These are phyloP conservation scores for Tritrichomonas foetus DNA, from an alignment of 208 protist species.

Conservation along the genomic window DNA sequence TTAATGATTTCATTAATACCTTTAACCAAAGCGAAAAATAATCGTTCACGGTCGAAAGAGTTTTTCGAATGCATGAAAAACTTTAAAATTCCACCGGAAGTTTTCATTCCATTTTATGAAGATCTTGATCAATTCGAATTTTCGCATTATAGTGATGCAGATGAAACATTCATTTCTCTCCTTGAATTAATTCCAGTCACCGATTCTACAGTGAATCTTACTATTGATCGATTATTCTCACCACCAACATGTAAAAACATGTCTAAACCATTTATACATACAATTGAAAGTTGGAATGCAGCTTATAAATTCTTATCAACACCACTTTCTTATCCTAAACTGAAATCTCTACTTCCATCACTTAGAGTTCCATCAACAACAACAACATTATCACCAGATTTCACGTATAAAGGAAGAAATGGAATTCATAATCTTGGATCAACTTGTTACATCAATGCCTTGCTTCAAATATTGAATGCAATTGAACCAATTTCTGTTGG, in stretches of 20 bases:
- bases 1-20: neutral
- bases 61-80: neutral
- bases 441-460: neutral
- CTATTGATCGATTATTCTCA: neutral
- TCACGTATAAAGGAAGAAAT: neutral
- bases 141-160: neutral
- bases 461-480: neutral
- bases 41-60: neutral
- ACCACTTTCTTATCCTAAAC: neutral
- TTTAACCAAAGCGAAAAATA: no score
- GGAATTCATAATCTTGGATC: neutral
- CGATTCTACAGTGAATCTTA: neutral
- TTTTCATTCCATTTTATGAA: neutral
- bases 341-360: neutral
- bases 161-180: neutral
- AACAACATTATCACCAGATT: neutral
- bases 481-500: neutral
- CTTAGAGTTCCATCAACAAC: neutral
- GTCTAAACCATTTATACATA: neutral
- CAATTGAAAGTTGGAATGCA: neutral
- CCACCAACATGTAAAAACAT: neutral
- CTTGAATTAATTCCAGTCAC: neutral
- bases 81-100: neutral
- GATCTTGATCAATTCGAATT: neutral
- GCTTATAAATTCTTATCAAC: neutral